phyloP scores from a whole-genome alignment of 805 yeast species.

The Nakazawaea ambrosiae region DNA sequence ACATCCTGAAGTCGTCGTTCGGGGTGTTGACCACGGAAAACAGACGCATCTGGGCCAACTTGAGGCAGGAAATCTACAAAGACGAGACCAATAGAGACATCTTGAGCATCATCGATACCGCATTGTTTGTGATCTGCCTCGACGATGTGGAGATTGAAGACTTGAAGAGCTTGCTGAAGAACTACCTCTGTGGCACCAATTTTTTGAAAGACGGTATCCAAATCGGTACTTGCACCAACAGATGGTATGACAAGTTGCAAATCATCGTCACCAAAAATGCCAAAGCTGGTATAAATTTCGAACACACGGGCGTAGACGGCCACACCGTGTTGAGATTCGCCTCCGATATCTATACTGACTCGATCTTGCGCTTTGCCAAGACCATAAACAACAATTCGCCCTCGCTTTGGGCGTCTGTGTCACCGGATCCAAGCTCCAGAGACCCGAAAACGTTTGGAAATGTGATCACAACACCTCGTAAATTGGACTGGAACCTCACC shows the following conservation, averaged over 20 bases:
- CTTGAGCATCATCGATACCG: conserved; percentile 68
- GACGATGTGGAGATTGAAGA: conserved; percentile 69
- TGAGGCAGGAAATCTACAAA: conserved; percentile 46
- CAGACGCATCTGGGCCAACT: conserved; percentile 78
- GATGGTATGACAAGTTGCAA: conserved; percentile 94
- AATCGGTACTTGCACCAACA: conserved; percentile 87
- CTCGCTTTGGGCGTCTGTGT: conserved; percentile 53
- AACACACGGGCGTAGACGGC: conserved; percentile 93
- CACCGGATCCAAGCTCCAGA: conserved; percentile 39
- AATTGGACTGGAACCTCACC: conserved; percentile 82
- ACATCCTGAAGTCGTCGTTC: conserved; percentile 69
- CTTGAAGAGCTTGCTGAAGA: conserved; percentile 62
- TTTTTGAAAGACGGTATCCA: conserved; percentile 79
- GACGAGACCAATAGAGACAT: conserved; percentile 57
- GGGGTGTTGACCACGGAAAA: conserved; percentile 90
- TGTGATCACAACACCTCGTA: conserved; percentile 68
- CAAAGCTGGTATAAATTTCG: conserved; percentile 89
- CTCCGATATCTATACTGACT: conserved; percentile 85
- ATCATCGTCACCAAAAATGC: conserved; percentile 83
- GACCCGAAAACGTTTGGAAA: conserved; percentile 36
- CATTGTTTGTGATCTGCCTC: conserved; percentile 75
- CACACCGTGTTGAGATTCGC: conserved; percentile 87
- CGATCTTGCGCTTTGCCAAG: conserved; percentile 79
- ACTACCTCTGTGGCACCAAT: conserved; percentile 83
- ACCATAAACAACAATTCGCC: conserved; percentile 74